Conservation (phyloP, 768 basidiomycete genomes). For the Leccinum arenicola region DNA sequence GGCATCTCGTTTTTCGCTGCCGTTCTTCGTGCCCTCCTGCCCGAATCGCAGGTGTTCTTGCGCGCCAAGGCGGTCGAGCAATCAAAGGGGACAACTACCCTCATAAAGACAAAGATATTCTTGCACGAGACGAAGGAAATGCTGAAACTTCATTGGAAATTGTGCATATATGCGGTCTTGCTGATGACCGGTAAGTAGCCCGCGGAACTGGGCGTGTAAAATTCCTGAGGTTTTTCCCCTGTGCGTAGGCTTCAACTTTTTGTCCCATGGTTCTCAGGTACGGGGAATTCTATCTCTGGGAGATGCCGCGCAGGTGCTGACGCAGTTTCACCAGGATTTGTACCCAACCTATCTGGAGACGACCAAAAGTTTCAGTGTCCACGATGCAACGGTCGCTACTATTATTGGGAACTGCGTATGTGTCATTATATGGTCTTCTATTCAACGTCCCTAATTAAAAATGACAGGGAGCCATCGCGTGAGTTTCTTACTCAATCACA, state of each 20-base stretch:
- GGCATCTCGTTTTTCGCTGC: constrained; percentile 73
- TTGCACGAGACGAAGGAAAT: constrained; percentile 68
- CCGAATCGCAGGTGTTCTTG: constrained; percentile 77
- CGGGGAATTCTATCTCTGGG: not conserved
- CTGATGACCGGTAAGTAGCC: constrained; percentile 59
- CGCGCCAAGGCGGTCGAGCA: constrained; percentile 56
- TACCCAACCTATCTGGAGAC: constrained; percentile 74
- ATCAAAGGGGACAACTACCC: constrained; percentile 35
- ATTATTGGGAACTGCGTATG: constrained; percentile 76
- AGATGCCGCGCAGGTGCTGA: not conserved
- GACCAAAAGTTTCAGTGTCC: constrained; percentile 56
- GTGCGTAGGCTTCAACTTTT: constrained; percentile 65
- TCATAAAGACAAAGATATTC: constrained; percentile 67
- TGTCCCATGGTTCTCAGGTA: constrained; percentile 70
- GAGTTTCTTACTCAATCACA: constrained; percentile 18
- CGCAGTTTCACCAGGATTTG: constrained; percentile 44
- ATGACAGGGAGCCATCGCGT: constrained; percentile 44
- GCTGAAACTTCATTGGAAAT: constrained; percentile 77
- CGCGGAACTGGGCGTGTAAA: not conserved
- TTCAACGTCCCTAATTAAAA: not conserved
- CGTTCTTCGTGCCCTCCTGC: constrained; percentile 57
- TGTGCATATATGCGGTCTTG: constrained; percentile 81
- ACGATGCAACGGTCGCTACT: constrained; percentile 68
- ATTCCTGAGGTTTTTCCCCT: not conserved
- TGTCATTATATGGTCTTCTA: constrained; percentile 7